Evolutionary conservation across 1,284 basidiomycete species (phyloP).

Genomic region (Erythrobasidium hasegawianum): DNA sequence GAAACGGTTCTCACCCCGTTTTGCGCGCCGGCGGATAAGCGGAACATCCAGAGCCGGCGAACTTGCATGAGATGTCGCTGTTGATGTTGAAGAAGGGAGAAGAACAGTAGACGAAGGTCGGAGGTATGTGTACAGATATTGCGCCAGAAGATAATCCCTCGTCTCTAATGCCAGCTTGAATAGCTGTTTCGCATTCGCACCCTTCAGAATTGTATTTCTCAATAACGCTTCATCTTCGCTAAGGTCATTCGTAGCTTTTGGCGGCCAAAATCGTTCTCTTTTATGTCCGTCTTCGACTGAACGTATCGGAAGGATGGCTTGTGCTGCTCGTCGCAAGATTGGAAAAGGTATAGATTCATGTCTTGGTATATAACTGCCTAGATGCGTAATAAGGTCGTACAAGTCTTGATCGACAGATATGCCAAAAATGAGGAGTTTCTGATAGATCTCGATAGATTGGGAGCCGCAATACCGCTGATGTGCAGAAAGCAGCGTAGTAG

Average conservation of each 20-base stretch:
- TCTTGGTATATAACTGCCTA: background rate
- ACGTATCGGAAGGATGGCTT: background rate
- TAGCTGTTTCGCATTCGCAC: background rate
- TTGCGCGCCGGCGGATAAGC: background rate
- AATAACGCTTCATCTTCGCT: no score
- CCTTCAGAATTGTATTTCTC: background rate
- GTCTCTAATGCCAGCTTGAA: conserved; percentile 2
- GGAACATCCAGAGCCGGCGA: no score
- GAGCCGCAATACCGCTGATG: background rate
- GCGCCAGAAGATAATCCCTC: background rate
- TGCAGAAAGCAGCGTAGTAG: no score
- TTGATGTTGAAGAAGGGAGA: no score
- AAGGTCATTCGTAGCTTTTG: no score
- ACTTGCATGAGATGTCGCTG: background rate
- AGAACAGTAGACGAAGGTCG: no score
- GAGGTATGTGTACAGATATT: background rate
- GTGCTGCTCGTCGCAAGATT: background rate
- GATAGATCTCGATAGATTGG: background rate
- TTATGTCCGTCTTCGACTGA: background rate
- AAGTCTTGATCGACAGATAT: background rate
- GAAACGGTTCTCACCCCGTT: background rate
- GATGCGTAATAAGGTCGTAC: background rate
- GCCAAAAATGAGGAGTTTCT: background rate
- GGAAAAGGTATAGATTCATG: conserved; percentile 1
- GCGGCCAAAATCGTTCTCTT: no score